phyloP scores from a whole-genome alignment of 345 rosid species.

The Balakata baccata region DNA sequence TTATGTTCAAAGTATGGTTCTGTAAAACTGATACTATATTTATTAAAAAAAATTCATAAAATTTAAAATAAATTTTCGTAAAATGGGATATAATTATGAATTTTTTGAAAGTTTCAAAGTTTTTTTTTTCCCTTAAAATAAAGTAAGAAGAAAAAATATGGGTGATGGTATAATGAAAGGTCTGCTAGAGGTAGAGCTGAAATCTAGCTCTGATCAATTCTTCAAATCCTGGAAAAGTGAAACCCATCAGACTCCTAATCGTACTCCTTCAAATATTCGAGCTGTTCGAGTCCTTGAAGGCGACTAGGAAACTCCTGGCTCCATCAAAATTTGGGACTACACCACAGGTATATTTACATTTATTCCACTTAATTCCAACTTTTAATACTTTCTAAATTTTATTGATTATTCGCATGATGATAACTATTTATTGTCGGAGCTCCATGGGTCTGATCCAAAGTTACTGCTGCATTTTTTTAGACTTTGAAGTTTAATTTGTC shows the following conservation, averaged over 20 bases:
- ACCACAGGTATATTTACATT: not conserved
- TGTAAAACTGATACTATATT: no score
- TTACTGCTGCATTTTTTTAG: no score
- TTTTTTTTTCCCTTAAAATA: no score
- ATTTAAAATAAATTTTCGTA: no score
- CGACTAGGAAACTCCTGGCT: constrained; percentile 35
- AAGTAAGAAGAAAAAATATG: not conserved
- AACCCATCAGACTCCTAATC: constrained; percentile 15
- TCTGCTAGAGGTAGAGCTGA: constrained; percentile 15
- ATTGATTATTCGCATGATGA: no score
- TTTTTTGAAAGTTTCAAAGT: no score
- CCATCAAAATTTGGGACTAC: constrained; percentile 28
- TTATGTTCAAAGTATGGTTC: no score
- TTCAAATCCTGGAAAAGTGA: constrained; percentile 19
- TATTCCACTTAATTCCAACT: not conserved
- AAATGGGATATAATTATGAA: no score
- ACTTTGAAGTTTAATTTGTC: no score
- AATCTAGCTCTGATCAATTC: constrained; percentile 27
- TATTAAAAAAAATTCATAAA: no score
- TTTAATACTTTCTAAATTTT: not conserved
- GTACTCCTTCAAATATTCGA: constrained; percentile 16
- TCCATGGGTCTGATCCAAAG: no score
- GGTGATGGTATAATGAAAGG: not conserved
- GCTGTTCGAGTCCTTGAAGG: constrained; percentile 34
- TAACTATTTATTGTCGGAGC: no score